Evolutionary conservation across 495 filamentous ascomycete genomes (phyloP), one percentile per base, ranked within the genome.

Genomic region (Friedmanniomyces simplex): DNA sequence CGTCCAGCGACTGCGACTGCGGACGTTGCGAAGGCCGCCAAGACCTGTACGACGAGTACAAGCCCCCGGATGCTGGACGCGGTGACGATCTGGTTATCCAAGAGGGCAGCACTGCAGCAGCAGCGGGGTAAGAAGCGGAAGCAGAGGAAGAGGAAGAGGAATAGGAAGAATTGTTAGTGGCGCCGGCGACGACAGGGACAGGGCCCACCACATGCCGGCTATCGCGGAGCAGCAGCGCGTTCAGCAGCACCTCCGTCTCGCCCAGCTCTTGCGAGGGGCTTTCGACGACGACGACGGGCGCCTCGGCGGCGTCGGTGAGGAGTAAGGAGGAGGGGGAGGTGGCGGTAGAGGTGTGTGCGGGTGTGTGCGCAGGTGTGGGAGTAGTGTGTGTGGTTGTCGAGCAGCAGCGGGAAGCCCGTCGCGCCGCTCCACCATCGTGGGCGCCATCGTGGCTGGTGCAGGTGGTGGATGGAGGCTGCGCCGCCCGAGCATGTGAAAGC

Each of bases 211-310:
- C 54, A 49, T 57, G 36, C n/a, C n/a, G n/a, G 18, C 34, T 45
- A 3, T 32, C 32, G 13, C 55, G 26, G 8, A 58, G 30, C n/a
- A 58, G 30, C n/a, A 58, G 34, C 34, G 49, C 51, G 16, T 51
- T 54, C 50, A 60, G 45, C 50, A 60, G 45, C 20, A 60, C 51
- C 43, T 60, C 58, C 10, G 24, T 42, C 14, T 47, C 51, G 25
- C 42, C 54, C 10, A 6, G 42, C 21, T 57, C 54, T 36, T 43
- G 26, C 1, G 43, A n/a, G 3, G 54, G 25, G 34, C 54, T 57
- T 26, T 57, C 54, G 24, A 57, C 43, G 20, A 14, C 2, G 10
- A 6, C 28, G 10, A 1, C n/a, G n/a, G n/a, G n/a, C n/a, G n/a
- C n/a, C n/a, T n/a, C n/a, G n/a, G n/a, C 43, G 25, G 25, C 43